Evolutionary conservation across 352 stramenopile genomes (phyloP).

Genomic region (Globisporangium nagaii): DNA sequence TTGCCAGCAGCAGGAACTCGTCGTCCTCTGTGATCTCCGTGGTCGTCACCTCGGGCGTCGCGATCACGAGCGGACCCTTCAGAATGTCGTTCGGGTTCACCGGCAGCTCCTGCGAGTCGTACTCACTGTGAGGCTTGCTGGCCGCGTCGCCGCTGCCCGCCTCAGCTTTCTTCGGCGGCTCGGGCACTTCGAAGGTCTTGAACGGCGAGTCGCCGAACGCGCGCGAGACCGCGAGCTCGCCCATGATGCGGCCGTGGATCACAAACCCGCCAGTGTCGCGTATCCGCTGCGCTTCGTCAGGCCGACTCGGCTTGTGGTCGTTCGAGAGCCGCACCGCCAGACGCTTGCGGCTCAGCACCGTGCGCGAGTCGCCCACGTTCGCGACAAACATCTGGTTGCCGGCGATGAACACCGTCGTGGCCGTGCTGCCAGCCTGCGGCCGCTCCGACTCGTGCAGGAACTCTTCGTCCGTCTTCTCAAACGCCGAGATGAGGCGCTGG

Average conservation of each 20-base stretch:
- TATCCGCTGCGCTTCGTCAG: slow-evolving; percentile 93
- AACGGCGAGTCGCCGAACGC: slow-evolving; percentile 93
- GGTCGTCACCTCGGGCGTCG: slow-evolving; percentile 69
- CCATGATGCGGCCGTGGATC: slow-evolving; percentile 92
- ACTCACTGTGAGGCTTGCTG: slow-evolving; percentile 59
- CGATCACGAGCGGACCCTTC: slow-evolving; percentile 77
- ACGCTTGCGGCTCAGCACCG: slow-evolving; percentile 88
- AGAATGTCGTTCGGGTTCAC: slow-evolving; percentile 85
- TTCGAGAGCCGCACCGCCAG: slow-evolving; percentile 90
- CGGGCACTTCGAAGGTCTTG: slow-evolving; percentile 86
- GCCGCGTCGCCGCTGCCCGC: neutral
- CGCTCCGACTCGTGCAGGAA: slow-evolving; percentile 61
- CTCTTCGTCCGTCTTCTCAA: slow-evolving; percentile 68
- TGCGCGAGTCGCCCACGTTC: slow-evolving; percentile 96
- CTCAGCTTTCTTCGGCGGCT: slow-evolving; percentile 24
- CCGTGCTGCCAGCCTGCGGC: slow-evolving; percentile 89
- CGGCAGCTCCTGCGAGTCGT: slow-evolving; percentile 68
- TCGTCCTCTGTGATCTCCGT: slow-evolving; percentile 69
- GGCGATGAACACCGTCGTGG: slow-evolving; percentile 91
- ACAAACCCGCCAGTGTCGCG: slow-evolving; percentile 90
- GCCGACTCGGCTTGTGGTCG: slow-evolving; percentile 94
- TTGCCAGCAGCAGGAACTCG: slow-evolving; percentile 76
- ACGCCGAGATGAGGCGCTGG: slow-evolving; percentile 43
- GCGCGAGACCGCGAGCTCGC: slow-evolving; percentile 74
- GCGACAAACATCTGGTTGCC: slow-evolving; percentile 91